Conservation (phyloP, 805 yeast genomes). For the Candida silvatica region DNA sequence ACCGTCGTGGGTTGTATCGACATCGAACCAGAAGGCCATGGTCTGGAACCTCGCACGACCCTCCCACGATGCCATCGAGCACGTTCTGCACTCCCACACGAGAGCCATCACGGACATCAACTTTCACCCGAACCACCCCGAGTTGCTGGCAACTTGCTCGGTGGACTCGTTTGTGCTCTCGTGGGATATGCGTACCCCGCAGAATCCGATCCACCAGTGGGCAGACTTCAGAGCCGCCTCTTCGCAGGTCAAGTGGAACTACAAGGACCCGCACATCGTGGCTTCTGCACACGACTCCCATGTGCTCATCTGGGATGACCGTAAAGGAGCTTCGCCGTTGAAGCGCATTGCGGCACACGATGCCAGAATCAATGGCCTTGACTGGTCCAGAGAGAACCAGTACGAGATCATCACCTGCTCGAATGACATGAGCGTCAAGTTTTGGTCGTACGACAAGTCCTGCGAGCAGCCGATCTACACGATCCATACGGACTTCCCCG, state of each 20-base stretch:
- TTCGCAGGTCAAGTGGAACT: constrained; percentile 92
- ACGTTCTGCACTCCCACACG: constrained; percentile 80
- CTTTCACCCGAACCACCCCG: constrained; percentile 83
- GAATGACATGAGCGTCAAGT: constrained; percentile 74
- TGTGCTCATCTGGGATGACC: constrained; percentile 79
- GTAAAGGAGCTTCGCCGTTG: constrained; percentile 76
- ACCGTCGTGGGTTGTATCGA: constrained; percentile 87
- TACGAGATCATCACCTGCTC: constrained; percentile 72
- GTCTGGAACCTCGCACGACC: constrained; percentile 83
- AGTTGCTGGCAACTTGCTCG: constrained; percentile 83
- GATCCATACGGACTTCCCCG: constrained; percentile 71
- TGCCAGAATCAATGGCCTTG: constrained; percentile 86
- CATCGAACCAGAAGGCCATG: constrained; percentile 91
- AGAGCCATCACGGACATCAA: constrained; percentile 95
- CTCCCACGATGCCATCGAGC: constrained; percentile 62
- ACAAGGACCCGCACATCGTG: constrained; percentile 59
- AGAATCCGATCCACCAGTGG: constrained; percentile 63
- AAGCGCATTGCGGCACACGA: constrained; percentile 62
- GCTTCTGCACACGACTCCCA: constrained; percentile 84
- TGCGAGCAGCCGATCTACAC: constrained; percentile 42
- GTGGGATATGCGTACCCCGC: constrained; percentile 87
- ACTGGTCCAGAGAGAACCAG: constrained; percentile 57
- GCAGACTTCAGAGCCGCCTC: constrained; percentile 97
- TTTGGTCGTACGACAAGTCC: constrained; percentile 58
- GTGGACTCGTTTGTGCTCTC: constrained; percentile 80